phyloP scores from a whole-genome alignment of 257 asterid genomes.

The Solanum stenotomum region DNA sequence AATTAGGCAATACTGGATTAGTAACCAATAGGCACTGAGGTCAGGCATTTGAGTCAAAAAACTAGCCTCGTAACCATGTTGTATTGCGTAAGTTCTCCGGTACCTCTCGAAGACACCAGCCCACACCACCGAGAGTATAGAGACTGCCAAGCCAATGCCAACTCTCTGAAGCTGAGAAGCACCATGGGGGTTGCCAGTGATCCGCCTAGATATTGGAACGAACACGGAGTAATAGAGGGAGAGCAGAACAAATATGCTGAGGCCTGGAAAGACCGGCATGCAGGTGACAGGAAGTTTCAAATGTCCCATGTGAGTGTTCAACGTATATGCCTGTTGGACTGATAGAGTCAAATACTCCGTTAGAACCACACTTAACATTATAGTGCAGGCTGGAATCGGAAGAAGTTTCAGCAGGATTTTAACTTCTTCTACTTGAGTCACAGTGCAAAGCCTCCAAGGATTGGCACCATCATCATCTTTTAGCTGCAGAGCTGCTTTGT shows the following conservation, averaged over 20 bases:
- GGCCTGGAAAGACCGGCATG: constrained; percentile 98
- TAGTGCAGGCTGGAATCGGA: constrained; percentile 81
- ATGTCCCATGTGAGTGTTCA: constrained; percentile 78
- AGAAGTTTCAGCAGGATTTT: constrained; percentile 73
- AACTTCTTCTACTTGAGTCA: constrained; percentile 95
- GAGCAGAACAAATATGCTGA: constrained; percentile 82
- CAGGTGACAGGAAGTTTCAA: constrained; percentile 92
- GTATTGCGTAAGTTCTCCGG: constrained; percentile 69
- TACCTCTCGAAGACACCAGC: constrained; percentile 78
- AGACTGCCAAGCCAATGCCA: constrained; percentile 90
- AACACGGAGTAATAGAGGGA: constrained; percentile 78
- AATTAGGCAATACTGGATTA: constrained; percentile 88
- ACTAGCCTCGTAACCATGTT: constrained; percentile 63
- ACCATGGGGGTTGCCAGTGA: constrained; percentile 96
- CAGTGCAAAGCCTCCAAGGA: constrained; percentile 93
- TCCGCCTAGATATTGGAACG: constrained; percentile 70
- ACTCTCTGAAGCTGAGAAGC: constrained; percentile 97
- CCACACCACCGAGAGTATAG: constrained; percentile 76
- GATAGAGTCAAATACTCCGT: constrained; percentile 87
- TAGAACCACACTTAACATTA: constrained; percentile 66
- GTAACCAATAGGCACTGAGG: constrained; percentile 86
- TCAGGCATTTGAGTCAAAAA: constrained; percentile 75
- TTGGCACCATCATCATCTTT: constrained; percentile 61
- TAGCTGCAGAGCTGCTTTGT: constrained; percentile 89
- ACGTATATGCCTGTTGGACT: constrained; percentile 88